A percentile compares a stretch with the other conserved stretches of the same genome.
Evolutionary conservation across 2,329 filamentous ascomycete genomes (phyloP).

Genomic region (Exophiala aquamarina): DNA sequence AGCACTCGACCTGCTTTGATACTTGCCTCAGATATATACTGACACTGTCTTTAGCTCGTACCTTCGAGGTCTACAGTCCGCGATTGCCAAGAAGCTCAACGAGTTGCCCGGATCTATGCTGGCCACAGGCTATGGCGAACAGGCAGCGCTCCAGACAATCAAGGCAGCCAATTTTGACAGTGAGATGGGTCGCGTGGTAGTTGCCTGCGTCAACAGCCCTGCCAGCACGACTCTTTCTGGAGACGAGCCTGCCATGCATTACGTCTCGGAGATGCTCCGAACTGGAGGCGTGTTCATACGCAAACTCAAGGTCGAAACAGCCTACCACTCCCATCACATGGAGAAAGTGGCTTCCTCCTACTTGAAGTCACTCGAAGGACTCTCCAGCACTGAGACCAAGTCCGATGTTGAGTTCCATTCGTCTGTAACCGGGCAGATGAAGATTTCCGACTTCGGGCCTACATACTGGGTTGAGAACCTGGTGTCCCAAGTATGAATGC

Average conservation of each 20-base stretch:
- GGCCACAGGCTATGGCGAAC: constrained; percentile 26
- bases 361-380: no score
- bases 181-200: constrained; percentile 15
- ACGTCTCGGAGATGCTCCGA: constrained; percentile 7
- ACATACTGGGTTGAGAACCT: no score
- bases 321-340: constrained; percentile 35
- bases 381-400: no score
- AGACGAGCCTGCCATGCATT: constrained; percentile 29
- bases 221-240: constrained; percentile 39
- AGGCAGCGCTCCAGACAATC: no score
- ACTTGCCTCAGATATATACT: no score
- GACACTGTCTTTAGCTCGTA: constrained; percentile 32
- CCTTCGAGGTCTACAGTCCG: constrained; percentile 26
- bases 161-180: no score
- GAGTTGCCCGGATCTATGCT: constrained; percentile 31
- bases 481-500: no score
- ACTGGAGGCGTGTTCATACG: constrained; percentile 30
- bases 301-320: constrained; percentile 29
- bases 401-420: no score
- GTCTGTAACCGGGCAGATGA: no score
- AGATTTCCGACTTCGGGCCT: no score
- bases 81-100: neutral
- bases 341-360: neutral
- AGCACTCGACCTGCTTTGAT: no score
- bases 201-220: constrained; percentile 41